phyloP scores from a whole-genome alignment of 164 flowering plant genomes.

The Kingdonia uniflora region DNA sequence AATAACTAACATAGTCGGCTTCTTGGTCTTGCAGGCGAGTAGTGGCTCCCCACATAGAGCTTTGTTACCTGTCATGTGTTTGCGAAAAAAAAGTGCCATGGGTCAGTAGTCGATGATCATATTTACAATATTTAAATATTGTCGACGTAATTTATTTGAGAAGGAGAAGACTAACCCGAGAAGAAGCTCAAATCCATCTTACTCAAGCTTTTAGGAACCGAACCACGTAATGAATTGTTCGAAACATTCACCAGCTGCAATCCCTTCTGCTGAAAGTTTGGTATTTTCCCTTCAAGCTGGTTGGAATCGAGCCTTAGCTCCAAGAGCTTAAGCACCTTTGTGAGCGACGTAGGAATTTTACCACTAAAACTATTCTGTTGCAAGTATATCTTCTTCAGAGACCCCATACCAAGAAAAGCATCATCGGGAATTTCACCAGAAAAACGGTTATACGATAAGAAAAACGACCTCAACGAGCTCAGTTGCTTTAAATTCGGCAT shows the following conservation, averaged over 20 bases:
- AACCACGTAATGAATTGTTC: constrained; percentile 47
- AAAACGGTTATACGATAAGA: constrained; percentile 40
- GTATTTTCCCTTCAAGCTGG: constrained; percentile 46
- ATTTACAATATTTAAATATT: no score
- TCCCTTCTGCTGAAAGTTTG: constrained; percentile 30
- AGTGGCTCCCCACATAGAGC: constrained; percentile 47
- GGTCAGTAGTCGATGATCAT: no score
- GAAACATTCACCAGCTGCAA: constrained; percentile 28
- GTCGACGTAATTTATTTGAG: no score
- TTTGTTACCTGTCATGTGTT: constrained; percentile 40
- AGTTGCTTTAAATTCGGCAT: constrained; percentile 44
- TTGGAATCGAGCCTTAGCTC: constrained; percentile 45
- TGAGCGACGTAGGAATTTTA: constrained; percentile 42
- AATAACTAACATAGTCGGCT: constrained; percentile 1
- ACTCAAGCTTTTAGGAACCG: constrained; percentile 35
- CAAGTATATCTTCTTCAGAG: constrained; percentile 38
- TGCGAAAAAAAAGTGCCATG: no score
- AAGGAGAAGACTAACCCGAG: constrained; percentile 28
- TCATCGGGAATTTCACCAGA: constrained; percentile 44
- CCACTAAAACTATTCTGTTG: constrained; percentile 40
- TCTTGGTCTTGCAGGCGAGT: constrained; percentile 10
- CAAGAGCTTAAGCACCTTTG: constrained; percentile 25
- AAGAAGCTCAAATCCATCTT: constrained; percentile 21
- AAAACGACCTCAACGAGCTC: constrained; percentile 25
- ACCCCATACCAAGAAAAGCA: constrained; percentile 40